Evolutionary conservation across 768 basidiomycete species (phyloP).

Genomic region (Calocybe cyanea): DNA sequence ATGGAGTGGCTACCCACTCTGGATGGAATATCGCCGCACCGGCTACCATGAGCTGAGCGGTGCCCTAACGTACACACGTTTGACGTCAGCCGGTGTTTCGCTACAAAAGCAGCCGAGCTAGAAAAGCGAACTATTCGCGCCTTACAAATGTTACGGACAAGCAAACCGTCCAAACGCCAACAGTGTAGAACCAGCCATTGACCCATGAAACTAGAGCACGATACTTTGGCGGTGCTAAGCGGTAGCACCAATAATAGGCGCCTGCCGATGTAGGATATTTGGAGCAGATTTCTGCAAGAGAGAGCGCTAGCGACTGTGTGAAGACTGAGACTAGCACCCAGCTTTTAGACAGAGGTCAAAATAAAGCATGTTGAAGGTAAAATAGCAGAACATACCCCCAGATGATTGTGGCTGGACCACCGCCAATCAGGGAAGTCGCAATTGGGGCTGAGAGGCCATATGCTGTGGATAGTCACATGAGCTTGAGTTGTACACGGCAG

Average conservation of each 20-base stretch:
- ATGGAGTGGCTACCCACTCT: conserved; percentile 52
- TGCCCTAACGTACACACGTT: conserved; percentile 32
- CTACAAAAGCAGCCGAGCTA: not conserved
- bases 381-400: conserved; percentile 42
- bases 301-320: conserved; percentile 46
- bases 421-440: conserved; percentile 49
- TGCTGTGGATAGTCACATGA: conserved; percentile 27
- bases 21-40: conserved; percentile 56
- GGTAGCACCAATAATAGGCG: conserved; percentile 66
- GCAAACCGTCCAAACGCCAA: conserved; percentile 68
- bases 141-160: conserved; percentile 61
- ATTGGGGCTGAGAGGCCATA: conserved; percentile 56
- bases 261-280: conserved; percentile 61
- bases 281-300: conserved; percentile 56
- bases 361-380: not conserved
- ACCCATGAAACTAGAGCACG: conserved; percentile 58
- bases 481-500: not conserved
- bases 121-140: not conserved
- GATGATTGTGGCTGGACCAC: conserved; percentile 53
- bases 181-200: conserved; percentile 65
- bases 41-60: conserved; percentile 56
- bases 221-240: conserved; percentile 48
- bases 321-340: conserved; percentile 50
- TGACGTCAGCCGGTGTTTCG: too few relatives aligned
- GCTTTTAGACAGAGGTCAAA: conserved; percentile 21